phyloP scores from a whole-genome alignment of 495 filamentous ascomycete genomes.

The Aspergillus bridgeri region DNA sequence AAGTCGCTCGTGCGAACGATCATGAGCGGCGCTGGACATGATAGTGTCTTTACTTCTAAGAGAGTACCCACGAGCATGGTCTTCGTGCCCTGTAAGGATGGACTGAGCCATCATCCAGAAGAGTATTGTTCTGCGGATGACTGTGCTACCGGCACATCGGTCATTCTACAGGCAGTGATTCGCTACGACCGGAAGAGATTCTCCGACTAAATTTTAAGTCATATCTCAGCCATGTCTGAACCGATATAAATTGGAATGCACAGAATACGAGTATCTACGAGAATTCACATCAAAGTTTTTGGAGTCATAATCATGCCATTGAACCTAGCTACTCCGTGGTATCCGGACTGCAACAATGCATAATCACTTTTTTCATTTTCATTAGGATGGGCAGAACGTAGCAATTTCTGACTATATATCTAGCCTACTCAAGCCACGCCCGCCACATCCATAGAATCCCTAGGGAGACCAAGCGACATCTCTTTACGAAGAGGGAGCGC shows the following conservation, averaged over 20 bases:
- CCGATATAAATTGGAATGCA: background rate
- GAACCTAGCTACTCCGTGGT: conserved; percentile 32
- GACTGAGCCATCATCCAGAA: conserved; percentile 61
- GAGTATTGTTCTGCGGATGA: conserved; percentile 60
- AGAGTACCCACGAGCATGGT: conserved; percentile 62
- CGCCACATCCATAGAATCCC: conserved; percentile 26
- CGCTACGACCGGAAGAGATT: conserved; percentile 54
- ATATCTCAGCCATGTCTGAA: background rate
- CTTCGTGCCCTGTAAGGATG: conserved; percentile 63
- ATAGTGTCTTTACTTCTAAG: conserved; percentile 60
- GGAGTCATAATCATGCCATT: conserved; percentile 34
- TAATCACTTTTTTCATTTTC: conserved; percentile 30
- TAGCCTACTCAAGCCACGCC: conserved; percentile 33
- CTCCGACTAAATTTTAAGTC: conserved; percentile 5
- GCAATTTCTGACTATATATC: conserved; percentile 28
- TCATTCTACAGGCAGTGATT: conserved; percentile 58
- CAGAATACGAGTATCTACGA: background rate
- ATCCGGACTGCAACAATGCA: conserved; percentile 23
- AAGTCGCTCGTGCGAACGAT: conserved; percentile 45
- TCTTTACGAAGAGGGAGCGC: conserved; percentile 63
- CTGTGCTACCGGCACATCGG: conserved; percentile 60
- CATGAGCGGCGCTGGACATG: conserved; percentile 60
- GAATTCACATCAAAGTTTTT: conserved; percentile 2
- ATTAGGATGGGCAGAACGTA: conserved; percentile 26
- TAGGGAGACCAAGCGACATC: conserved; percentile 38